Percentiles rank a stretch among this genome's conserved stretches.
Evolutionary conservation across 2,329 filamentous ascomycete species (phyloP).

Genomic region (Penicillium corylophilum): DNA sequence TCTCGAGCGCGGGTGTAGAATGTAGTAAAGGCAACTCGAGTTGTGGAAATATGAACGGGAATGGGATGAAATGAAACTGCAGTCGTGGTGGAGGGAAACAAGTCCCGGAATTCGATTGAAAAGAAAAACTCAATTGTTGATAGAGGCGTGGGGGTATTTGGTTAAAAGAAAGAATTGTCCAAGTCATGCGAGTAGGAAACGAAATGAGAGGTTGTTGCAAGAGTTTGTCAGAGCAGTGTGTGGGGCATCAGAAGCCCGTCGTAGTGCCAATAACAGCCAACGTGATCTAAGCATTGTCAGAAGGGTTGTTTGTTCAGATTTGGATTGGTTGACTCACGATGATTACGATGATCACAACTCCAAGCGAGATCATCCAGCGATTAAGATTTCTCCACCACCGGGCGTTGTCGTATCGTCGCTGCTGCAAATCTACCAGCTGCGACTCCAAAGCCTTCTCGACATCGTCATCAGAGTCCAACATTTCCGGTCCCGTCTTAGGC

Average conservation of each 20-base stretch:
- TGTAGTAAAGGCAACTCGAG: conserved; percentile 1
- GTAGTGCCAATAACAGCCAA: conserved; percentile 35
- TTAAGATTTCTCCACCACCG: conserved; percentile 65
- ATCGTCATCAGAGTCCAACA: conserved; percentile 44
- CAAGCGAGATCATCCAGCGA: conserved; percentile 59
- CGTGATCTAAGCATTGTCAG: conserved; percentile 21
- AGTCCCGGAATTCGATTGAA: conserved; percentile 7
- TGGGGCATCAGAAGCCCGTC: conserved; percentile 29
- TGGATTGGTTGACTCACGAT: conserved; percentile 47
- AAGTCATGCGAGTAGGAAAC: conserved; percentile 13
- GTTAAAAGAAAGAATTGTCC: background rate
- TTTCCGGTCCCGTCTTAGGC: conserved; percentile 51
- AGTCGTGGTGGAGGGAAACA: background rate
- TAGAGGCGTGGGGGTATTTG: background rate
- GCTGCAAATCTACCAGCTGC: conserved; percentile 46
- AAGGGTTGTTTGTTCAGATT: conserved; percentile 7
- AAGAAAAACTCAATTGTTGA: background rate
- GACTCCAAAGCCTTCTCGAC: conserved; percentile 47
- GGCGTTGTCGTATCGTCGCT: conserved; percentile 58
- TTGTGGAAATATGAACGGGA: background rate
- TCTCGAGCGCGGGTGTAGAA: background rate
- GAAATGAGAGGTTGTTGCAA: background rate
- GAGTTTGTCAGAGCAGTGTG: background rate
- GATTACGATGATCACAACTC: conserved; percentile 54
- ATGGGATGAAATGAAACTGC: conserved; percentile 1